These are phyloP conservation scores for Xylaria cubensis DNA, from an alignment of 495 filamentous ascomycete species.

Conservation along the genomic window DNA sequence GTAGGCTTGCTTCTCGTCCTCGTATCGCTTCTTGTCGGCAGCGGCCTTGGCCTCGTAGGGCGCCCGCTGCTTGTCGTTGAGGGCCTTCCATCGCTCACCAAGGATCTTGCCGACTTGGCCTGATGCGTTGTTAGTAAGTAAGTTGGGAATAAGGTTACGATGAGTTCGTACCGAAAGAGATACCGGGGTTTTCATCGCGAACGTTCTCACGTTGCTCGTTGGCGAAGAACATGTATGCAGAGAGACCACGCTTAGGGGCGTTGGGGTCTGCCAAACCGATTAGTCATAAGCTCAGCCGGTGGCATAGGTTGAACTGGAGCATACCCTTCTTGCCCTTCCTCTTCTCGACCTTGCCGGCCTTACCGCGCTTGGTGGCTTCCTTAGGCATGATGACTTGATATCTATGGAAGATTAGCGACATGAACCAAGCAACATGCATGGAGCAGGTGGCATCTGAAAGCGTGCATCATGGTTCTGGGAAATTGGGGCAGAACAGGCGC, in stretches of 20 bases:
- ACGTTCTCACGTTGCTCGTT: slow-evolving; percentile 99
- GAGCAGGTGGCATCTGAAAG: background rate
- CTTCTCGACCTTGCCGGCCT: slow-evolving; percentile 51
- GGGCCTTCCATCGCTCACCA: slow-evolving; percentile 96
- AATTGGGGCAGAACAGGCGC: background rate
- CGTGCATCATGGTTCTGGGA: background rate
- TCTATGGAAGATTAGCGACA: background rate
- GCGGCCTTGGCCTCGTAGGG: slow-evolving; percentile 97
- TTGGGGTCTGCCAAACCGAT: slow-evolving; percentile 78
- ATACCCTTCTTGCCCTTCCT: slow-evolving; percentile 58
- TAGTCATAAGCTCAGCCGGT: slow-evolving; percentile 24
- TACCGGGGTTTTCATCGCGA: slow-evolving; percentile 96
- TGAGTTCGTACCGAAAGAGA: slow-evolving; percentile 81
- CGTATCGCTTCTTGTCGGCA: slow-evolving; percentile 97
- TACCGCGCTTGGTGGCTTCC: slow-evolving; percentile 55
- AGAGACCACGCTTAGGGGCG: slow-evolving; percentile 98
- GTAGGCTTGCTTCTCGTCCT: slow-evolving; percentile 95
- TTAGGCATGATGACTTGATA: slow-evolving; percentile 50
- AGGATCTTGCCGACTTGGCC: slow-evolving; percentile 97
- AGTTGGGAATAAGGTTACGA: background rate
- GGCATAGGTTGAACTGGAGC: slow-evolving; percentile 21
- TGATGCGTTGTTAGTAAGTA: slow-evolving; percentile 43
- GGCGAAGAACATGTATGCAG: slow-evolving; percentile 99
- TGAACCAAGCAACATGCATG: background rate
- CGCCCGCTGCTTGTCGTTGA: slow-evolving; percentile 83